These are phyloP conservation scores for Veloporphyrellus conicus DNA, from an alignment of 1,284 basidiomycete genomes.

Conservation along the genomic window DNA sequence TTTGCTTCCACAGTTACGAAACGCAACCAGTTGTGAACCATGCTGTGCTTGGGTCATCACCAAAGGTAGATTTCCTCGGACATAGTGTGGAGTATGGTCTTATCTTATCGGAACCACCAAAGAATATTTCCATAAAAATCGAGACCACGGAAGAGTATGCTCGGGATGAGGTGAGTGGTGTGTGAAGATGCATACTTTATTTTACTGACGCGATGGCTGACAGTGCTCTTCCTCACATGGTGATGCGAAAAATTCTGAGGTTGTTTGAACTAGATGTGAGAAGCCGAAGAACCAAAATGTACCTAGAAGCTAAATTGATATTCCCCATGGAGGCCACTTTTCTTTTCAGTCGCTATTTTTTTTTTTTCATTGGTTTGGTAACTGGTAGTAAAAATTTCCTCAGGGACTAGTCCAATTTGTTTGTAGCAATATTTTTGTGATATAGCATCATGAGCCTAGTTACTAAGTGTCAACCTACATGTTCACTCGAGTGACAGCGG, in stretches of 20 bases:
- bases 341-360: too few relatives aligned
- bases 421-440: neutral
- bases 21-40: constrained; percentile 1
- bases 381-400: neutral
- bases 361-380: neutral
- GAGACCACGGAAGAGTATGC: constrained; percentile 18
- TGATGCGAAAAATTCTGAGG: neutral
- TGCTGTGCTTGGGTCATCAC: neutral
- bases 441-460: neutral
- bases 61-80: constrained; percentile 1
- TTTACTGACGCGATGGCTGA: neutral
- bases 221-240: neutral
- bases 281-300: neutral
- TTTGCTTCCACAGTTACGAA: constrained; percentile 5
- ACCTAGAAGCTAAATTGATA: too few relatives aligned
- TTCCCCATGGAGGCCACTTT: too few relatives aligned
- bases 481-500: too few relatives aligned
- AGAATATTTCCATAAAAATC: constrained; percentile 21
- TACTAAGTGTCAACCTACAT: too few relatives aligned
- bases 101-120: constrained; percentile 5
- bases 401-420: neutral
- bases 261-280: neutral
- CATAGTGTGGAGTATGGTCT: neutral
- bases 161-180: constrained; percentile 13
- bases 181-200: too few relatives aligned